phyloP scores from a whole-genome alignment of 2,329 filamentous ascomycete genomes.

The Curvularia sp. region DNA sequence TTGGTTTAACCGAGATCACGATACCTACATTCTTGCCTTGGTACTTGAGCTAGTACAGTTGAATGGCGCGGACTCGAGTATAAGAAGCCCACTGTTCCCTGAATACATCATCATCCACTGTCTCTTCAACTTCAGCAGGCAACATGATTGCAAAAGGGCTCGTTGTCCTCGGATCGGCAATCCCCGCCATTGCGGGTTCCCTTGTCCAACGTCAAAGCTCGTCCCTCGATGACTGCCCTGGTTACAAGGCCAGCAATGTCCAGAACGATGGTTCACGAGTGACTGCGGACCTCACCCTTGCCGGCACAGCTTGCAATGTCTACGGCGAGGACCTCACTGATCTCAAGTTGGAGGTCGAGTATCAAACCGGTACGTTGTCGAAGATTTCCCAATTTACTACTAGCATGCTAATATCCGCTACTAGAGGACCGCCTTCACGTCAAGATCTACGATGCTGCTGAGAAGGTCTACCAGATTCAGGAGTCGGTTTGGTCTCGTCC shows the following conservation, averaged over 20 bases:
- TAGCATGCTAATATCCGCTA: conserved; percentile 42
- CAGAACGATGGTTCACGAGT: conserved; percentile 60
- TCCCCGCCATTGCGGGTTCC: conserved; percentile 26
- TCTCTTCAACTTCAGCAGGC: conserved; percentile 13
- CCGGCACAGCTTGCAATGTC: conserved; percentile 67
- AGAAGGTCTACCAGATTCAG: conserved; percentile 76
- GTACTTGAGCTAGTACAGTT: conserved; percentile 2
- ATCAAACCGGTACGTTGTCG: conserved; percentile 62
- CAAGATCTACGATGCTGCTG: conserved; percentile 71
- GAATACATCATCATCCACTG: conserved; percentile 5
- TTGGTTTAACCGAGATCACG: conserved; percentile 9
- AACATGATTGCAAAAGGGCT: conserved; percentile 36
- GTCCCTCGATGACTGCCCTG: conserved; percentile 61
- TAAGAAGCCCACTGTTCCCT: conserved; percentile 16
- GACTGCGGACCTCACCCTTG: conserved; percentile 72
- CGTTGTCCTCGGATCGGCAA: conserved; percentile 32
- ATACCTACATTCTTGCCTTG: conserved; percentile 7
- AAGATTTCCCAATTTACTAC: conserved; percentile 65
- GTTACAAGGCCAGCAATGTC: conserved; percentile 70
- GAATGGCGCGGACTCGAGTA: conserved; percentile 12
- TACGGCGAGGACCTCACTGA: conserved; percentile 65
- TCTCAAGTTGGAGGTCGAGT: conserved; percentile 65
- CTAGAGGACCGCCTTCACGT: conserved; percentile 72
- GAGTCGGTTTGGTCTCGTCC: conserved; percentile 71
- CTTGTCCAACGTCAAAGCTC: conserved; percentile 29